Base-by-base conservation (phyloP, 305 asterid genomes). In the Striga hermonthica region DNA sequence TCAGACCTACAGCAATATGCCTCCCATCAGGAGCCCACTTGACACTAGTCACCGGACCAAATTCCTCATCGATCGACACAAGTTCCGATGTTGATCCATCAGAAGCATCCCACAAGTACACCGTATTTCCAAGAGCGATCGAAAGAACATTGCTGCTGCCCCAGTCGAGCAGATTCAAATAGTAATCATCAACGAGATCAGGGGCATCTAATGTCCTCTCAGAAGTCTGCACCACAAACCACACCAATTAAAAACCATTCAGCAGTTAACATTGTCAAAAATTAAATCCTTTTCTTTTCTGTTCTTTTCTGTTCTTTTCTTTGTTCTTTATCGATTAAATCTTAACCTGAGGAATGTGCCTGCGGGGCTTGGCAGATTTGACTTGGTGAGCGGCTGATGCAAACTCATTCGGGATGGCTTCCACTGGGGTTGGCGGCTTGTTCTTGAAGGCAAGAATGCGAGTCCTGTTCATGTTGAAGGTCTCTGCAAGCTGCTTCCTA, bases 151-250 rank as follows among this genome's bases (percentile, higher is more conserved):
- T 88, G 82, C 82, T 72, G 85, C 81, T 81, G 54, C 95, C 86
- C 95, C 95, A 87, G 69, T 87, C 95, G 35, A 87, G 70, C 14
- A 87, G 76, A 39, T 88, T 88, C 89, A 88, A 72, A 65, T 84
- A 88, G 76, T 84, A 88, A 72, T 88, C 96, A 58, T 88, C 96
- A 77, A 86, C 54, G 47, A 86, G 65, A 73, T 84, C 94, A 50
- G 95, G 96, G 58, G 95, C 91, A 78, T 88, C 94, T 28, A 88
- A 75, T 47, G 95, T 86, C 78, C 83, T 84, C 79, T 86, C 95
- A 22, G 90, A 86, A 55, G 85, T 82, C 96, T 86, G 88, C 83
- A 81, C 40, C 12, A 49, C 15, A 55, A 53, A 3, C 10, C 6
- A 43, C 54, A 44, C n/a, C 12, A 52, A 55, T 76, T 52, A 9